Evolutionary conservation across 306 rosid species (phyloP), one percentile per base, ranked within the genome.

Genomic region (barrel medic (Medicago truncatula)): DNA sequence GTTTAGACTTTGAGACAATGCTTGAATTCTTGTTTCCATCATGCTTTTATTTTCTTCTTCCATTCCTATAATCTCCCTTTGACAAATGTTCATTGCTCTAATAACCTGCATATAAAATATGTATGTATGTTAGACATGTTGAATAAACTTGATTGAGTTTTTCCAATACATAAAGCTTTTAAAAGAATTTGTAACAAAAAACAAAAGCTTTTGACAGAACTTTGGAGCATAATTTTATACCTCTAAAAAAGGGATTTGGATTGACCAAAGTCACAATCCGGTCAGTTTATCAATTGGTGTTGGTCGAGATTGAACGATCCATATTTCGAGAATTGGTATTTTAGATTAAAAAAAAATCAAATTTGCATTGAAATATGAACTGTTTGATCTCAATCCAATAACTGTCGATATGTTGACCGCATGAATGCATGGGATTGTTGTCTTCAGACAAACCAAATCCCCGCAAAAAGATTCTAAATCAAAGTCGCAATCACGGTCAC

Each of bases 41-140:
- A 92, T 68, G 59, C 81, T 86, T 56, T 83, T 87, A 71, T 92
- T 92, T 46, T 92, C 92, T 78, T 92, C 97, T 70, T 90, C 96
- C 78, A 92, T 58, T 8, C 89, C 96, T 16, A 84, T 50, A 58
- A 81, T 67, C 40, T 90, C 96, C 76, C 96, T 92, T 40, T 90
- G 92, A 77, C 88, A 84, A 25, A 84, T 82, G 67, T 75, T 82
- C 62, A 92, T 85, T 36, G 87, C 88, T 10, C 93, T 72, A 20
- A 88, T 67, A 40, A 81, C 85, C 97, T 92, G 76, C 7, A 61
- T 61, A 61, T 61, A 31, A 5, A 10, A 15, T 31, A 56, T 56
- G 28, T 13, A 59, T 58, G 16, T 59, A 2, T 14, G 18, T 60
- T 60, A 31, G 10, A 28, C 12, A 23, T 11, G 13, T 25, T 13